Base-by-base conservation (phyloP, 768 basidiomycete species). In the Terana coerulea region DNA sequence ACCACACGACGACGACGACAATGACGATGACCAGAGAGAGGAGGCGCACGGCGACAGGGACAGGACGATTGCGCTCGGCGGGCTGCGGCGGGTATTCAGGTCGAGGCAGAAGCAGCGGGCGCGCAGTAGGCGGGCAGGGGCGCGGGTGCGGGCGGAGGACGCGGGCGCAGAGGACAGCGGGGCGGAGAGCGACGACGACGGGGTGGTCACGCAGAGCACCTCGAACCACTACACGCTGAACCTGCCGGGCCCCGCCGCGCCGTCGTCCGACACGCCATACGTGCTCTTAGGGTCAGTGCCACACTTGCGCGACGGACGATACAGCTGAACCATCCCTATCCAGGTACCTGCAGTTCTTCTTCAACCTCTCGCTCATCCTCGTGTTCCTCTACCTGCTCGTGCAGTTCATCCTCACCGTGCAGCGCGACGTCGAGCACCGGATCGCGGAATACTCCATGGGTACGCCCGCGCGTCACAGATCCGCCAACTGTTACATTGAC, bases 281-380 rank as follows among this genome's bases (percentile, higher is more conserved):
- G 72, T 94, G 48, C 73, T 97, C 25, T 77, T 93, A 43, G 93
- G 94, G 93, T 94, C 59, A 63, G 54, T 46, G 33, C 36, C 49
- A n/a, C n/a, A 21, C 43, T 39, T 52, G 24, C 21, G 35, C 61
- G 54, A 62, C 47, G 49, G 24, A 52, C 45, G 43, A 46, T 36
- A 52, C 34, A 26, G 24, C 22, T 30, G n/a, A 26, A 37, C 11
- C 2, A 51, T 35, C 19, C 26, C 22, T 10, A 1, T 15, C 24
- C 55, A 90, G 91, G 55, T 98, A 98, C 68, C 73, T 95, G 19
- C 95, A 98, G 65, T 91, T 98, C 70, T 83, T 90, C 69, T 97
- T 97, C 74, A 97, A 98, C 68, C 71, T 90, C 21, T 84, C 88
- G 5, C 78, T 98, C 31, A 82, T 93, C 42, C 60, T 90, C 34